Conservation (phyloP, 1,284 basidiomycete species). For the Cerioporus squamosus region DNA sequence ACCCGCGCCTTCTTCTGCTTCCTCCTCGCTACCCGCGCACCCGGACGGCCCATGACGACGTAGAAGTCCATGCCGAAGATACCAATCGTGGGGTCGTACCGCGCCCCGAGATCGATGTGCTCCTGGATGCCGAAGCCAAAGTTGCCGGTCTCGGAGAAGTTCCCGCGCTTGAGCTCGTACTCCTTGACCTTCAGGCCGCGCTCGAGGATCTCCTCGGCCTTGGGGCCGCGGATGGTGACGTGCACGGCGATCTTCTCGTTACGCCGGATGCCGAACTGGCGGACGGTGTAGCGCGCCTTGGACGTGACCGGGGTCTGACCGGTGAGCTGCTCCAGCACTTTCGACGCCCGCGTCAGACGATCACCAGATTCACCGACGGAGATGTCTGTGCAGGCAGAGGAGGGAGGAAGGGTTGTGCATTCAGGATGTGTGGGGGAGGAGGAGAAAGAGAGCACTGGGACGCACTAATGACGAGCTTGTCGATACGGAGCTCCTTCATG, state of each 20-base stretch:
- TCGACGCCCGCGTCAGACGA: conserved; percentile 98
- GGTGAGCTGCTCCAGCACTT: conserved; percentile 99
- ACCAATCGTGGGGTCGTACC: conserved; percentile 96
- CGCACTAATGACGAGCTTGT: conserved; percentile 99
- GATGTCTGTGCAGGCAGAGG: conserved; percentile 72
- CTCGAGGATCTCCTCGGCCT: conserved; percentile 99
- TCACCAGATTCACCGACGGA: conserved; percentile 99
- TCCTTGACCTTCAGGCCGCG: conserved; percentile 99
- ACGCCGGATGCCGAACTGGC: conserved; percentile 98
- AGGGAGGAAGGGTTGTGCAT: background rate
- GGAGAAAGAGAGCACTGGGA: conserved; percentile 30
- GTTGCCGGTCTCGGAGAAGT: conserved; percentile 99
- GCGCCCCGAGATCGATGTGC: conserved; percentile 98
- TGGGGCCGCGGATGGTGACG: conserved; percentile 99
- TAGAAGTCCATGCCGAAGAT: conserved; percentile 99
- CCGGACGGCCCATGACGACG: conserved; percentile 97
- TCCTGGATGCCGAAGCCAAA: conserved; percentile 99
- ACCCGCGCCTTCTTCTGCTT: conserved; percentile 90
- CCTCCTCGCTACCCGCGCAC: conserved; percentile 90
- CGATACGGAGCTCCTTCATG: conserved; percentile 96
- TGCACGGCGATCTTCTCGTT: conserved; percentile 99
- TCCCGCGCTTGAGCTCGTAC: conserved; percentile 92
- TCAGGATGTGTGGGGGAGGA: background rate
- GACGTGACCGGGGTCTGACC: conserved; percentile 99
- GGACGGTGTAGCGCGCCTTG: conserved; percentile 99